Percentiles rank a stretch among this genome's conserved stretches.
Evolutionary conservation across 1,284 basidiomycete species (phyloP).

Genomic region (Takashimella koratensis): DNA sequence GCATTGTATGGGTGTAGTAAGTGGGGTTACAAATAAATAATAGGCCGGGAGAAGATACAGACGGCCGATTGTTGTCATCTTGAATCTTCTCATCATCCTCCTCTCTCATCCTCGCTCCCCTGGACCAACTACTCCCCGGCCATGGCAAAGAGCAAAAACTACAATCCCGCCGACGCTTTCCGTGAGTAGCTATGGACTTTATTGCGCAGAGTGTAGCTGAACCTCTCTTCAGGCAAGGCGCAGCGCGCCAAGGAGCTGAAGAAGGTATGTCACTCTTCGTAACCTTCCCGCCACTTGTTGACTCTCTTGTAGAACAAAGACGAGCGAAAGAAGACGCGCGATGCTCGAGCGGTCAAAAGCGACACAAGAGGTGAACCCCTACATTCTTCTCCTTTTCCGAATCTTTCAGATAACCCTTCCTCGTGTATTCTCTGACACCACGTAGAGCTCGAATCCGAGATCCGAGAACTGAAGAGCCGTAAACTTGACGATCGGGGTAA

Average conservation of each 20-base stretch:
- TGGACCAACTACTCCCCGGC: neutral
- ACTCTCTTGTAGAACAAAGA: slow-evolving; percentile 66
- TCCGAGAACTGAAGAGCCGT: slow-evolving; percentile 32
- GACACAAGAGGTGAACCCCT: slow-evolving; percentile 65
- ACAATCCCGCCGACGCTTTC: slow-evolving; percentile 80
- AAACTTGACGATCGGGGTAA: slow-evolving; percentile 34
- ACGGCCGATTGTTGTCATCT: neutral
- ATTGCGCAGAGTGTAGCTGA: slow-evolving; percentile 4
- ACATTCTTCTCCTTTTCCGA: neutral
- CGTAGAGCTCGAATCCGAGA: slow-evolving; percentile 47
- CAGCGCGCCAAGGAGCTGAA: slow-evolving; percentile 84
- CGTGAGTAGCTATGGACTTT: slow-evolving; percentile 51
- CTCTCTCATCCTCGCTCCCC: too few relatives aligned
- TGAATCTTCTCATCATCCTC: neutral
- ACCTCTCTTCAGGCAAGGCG: slow-evolving; percentile 64
- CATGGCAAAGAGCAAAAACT: slow-evolving; percentile 79
- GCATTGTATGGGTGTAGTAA: too few relatives aligned
- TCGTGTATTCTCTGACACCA: too few relatives aligned
- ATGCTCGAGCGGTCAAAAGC: slow-evolving; percentile 79
- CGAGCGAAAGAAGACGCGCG: slow-evolving; percentile 68
- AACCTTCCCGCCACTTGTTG: neutral
- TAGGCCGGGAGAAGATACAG: neutral
- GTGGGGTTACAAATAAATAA: slow-evolving; percentile 7
- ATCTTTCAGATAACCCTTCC: too few relatives aligned
- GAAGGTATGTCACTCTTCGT: slow-evolving; percentile 59